A percentile compares a stretch with the other conserved stretches of the same genome.
phyloP scores from a whole-genome alignment of 805 yeast species.

The Candida nitratophila region DNA sequence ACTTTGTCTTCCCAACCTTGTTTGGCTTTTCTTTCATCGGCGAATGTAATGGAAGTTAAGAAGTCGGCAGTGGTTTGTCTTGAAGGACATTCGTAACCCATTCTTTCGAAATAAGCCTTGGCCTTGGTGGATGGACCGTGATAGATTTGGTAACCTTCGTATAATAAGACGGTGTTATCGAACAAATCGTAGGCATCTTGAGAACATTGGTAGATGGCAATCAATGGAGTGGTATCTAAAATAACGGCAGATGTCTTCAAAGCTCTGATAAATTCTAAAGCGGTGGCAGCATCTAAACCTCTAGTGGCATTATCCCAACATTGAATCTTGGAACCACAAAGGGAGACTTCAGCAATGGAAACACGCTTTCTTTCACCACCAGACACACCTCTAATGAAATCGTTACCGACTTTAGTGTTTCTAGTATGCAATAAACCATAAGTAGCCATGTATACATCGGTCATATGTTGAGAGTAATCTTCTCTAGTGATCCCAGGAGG shows the following conservation, averaged over 20 bases:
- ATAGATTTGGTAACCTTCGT: conserved; percentile 40
- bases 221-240: conserved; percentile 41
- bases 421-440: conserved; percentile 36
- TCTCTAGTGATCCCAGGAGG: conserved; percentile 49
- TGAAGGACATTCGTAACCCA: conserved; percentile 60
- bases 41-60: conserved; percentile 62
- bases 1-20: conserved; percentile 49
- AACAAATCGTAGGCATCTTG: conserved; percentile 37
- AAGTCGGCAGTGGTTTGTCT: conserved; percentile 68
- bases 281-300: conserved; percentile 68
- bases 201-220: conserved; percentile 43
- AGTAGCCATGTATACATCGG: conserved; percentile 33
- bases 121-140: conserved; percentile 51
- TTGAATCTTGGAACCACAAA: conserved; percentile 31
- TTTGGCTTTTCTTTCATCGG: conserved; percentile 43
- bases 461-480: conserved; percentile 43
- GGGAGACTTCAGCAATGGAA: conserved; percentile 45
- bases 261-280: conserved; percentile 54
- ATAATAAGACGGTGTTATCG: conserved; percentile 33
- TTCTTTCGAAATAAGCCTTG: conserved; percentile 45
- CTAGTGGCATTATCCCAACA: conserved; percentile 68
- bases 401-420: conserved; percentile 56
- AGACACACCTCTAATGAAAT: conserved; percentile 56
- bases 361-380: conserved; percentile 62
- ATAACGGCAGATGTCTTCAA: conserved; percentile 48